Evolutionary conservation across 148 eudicot species (phyloP), one percentile per base, ranked within the genome.

Genomic region (Dysphania ambrosioides): DNA sequence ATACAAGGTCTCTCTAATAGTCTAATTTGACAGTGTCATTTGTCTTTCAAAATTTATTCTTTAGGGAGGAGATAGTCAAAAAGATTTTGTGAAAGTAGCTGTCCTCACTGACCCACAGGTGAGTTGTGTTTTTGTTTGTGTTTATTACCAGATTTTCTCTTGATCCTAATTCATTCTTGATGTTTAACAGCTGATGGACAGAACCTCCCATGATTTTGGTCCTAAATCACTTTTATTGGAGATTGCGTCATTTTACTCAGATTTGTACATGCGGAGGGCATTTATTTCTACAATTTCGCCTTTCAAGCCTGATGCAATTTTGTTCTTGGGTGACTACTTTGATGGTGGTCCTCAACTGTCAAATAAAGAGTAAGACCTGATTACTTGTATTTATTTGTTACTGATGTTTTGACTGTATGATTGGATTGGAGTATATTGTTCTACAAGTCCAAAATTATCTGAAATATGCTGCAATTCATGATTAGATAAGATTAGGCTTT

Each of bases 61-160:
- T 51, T 77, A 82, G 57, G 82, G 78, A 83, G 78, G 64, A 59
- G 82, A 79, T 55, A 65, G 58, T 77, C 69, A 86, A 53, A 76
- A 77, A 61, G 85, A 83, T 66, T 86, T 82, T 74, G 84, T 89
- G 73, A 95, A 95, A 81, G 87, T 95, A 63, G 98, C 92, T 71
- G 93, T 95, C 67, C 34, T 95, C 51, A 70, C 98, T 63, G 98
- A 95, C 79, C 98, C 98, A 64, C 98, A 95, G 92, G 98, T 90
- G 62, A 76, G 38, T 68, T 41, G 63, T 75, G 55, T 72, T 56
- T 61, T 57, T 30, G 29, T 30, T 24, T 41, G 12, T 72, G 27
- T 41, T 44, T 34, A 44, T 70, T 79, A 51, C 4, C 29, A 16
- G n/a, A 59, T 32, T 27, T 44, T 23, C 31, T 49, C 9, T 3